These are phyloP conservation scores for Colletotrichum filicis DNA, from an alignment of 2,329 filamentous ascomycete species.

Conservation along the genomic window DNA sequence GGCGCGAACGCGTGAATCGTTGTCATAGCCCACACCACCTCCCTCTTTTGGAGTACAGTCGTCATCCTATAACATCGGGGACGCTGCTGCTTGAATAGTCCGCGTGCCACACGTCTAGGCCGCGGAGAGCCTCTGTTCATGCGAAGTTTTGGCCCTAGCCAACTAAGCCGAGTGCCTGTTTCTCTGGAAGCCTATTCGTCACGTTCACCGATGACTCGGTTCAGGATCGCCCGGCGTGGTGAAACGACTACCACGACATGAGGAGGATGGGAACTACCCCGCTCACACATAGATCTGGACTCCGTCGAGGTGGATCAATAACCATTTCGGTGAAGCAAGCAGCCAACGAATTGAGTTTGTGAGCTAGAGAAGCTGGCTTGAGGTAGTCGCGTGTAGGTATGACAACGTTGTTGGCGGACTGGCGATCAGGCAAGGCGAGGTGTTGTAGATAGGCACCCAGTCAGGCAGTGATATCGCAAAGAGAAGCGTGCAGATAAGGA, in stretches of 20 bases:
- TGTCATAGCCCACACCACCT: slow-evolving; percentile 6
- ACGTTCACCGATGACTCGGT: slow-evolving; percentile 20
- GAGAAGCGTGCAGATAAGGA: not conserved
- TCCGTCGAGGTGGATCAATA: not conserved
- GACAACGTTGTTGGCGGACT: not conserved
- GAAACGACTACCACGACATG: not conserved
- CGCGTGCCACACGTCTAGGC: slow-evolving; percentile 8
- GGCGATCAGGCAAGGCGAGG: not conserved
- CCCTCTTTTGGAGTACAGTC: not conserved
- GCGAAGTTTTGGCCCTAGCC: slow-evolving; percentile 7
- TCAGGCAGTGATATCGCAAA: not conserved
- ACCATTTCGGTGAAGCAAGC: not conserved
- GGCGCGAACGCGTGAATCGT: not conserved
- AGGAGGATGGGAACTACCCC: slow-evolving; percentile 12
- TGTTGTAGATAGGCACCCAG: not conserved
- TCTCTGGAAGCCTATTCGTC: not conserved
- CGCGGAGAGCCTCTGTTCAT: not conserved
- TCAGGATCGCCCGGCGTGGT: not conserved
- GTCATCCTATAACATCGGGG: not conserved
- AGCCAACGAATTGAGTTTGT: not conserved
- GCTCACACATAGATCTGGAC: not conserved
- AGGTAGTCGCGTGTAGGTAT: not conserved
- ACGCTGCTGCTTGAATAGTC: not conserved
- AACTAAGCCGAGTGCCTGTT: not conserved
- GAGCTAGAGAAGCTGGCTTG: not conserved